These are phyloP conservation scores for Lasiodiplodia hormozganensis DNA, from an alignment of 2,329 filamentous ascomycete species.

Conservation along the genomic window DNA sequence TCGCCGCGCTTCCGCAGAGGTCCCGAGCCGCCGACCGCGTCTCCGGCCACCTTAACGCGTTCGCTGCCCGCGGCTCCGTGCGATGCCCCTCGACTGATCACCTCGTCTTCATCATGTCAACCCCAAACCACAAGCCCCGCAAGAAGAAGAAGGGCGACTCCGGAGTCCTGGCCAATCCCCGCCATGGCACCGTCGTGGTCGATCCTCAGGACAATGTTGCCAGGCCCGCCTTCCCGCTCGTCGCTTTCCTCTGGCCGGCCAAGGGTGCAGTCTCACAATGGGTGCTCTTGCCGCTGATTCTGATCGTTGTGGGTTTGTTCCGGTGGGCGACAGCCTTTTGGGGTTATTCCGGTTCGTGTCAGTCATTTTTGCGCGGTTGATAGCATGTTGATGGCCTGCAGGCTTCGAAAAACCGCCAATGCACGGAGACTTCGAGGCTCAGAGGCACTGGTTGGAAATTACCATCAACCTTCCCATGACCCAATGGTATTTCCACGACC, in stretches of 20 bases:
- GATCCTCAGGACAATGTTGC: slow-evolving; percentile 52
- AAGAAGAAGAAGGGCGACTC: slow-evolving; percentile 53
- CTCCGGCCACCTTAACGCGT: slow-evolving; percentile 22
- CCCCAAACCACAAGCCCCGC: slow-evolving; percentile 50
- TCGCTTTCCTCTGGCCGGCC: slow-evolving; percentile 93
- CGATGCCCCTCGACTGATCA: slow-evolving; percentile 35
- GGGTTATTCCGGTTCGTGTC: slow-evolving; percentile 82
- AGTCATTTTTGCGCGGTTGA: neutral
- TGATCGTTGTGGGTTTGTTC: slow-evolving; percentile 92
- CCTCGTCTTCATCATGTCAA: slow-evolving; percentile 38
- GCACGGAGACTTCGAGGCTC: slow-evolving; percentile 97
- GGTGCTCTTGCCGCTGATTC: slow-evolving; percentile 83
- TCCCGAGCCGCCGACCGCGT: slow-evolving; percentile 1
- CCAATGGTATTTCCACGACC: slow-evolving; percentile 97
- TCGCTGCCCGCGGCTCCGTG: slow-evolving; percentile 22
- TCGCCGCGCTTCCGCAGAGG: neutral
- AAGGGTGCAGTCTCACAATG: slow-evolving; percentile 86
- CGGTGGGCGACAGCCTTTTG: slow-evolving; percentile 91
- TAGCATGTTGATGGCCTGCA: slow-evolving; percentile 41
- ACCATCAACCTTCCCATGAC: slow-evolving; percentile 87
- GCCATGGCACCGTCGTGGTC: slow-evolving; percentile 49
- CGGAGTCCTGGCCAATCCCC: slow-evolving; percentile 46
- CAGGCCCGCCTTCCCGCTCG: slow-evolving; percentile 82
- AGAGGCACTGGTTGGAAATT: slow-evolving; percentile 98
- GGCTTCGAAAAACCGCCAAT: slow-evolving; percentile 84